These are phyloP conservation scores for Thelonectria rubi DNA, from an alignment of 2,329 filamentous ascomycete species.

Conservation along the genomic window DNA sequence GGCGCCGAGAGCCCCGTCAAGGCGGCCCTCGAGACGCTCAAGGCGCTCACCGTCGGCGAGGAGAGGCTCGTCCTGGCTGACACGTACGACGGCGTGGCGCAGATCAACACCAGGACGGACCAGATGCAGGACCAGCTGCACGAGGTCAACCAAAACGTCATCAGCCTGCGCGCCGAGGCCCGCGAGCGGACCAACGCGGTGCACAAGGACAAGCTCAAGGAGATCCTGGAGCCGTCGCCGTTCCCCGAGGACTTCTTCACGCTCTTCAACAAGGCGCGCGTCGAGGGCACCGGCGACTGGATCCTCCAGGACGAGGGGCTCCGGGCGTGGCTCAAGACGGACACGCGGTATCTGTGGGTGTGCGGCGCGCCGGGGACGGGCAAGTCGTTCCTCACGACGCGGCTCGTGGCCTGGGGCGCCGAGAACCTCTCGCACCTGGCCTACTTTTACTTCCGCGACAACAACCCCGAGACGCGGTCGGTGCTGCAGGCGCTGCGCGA, in stretches of 20 bases:
- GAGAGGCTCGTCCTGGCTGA: slow-evolving; percentile 55
- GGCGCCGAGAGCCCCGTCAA: slow-evolving; percentile 52
- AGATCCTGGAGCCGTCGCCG: slow-evolving; percentile 53
- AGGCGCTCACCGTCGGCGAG: slow-evolving; percentile 53
- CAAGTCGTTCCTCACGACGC: slow-evolving; percentile 56
- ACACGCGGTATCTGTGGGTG: slow-evolving; percentile 55
- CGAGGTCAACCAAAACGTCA: slow-evolving; percentile 48
- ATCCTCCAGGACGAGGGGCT: slow-evolving; percentile 52
- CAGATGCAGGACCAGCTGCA: slow-evolving; percentile 47
- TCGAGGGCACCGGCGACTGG: slow-evolving; percentile 58
- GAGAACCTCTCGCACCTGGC: slow-evolving; percentile 49
- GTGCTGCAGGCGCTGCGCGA: slow-evolving; percentile 56
- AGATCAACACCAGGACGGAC: slow-evolving; percentile 50
- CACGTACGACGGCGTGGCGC: slow-evolving; percentile 50
- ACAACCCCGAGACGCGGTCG: slow-evolving; percentile 56
- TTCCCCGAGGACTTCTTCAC: slow-evolving; percentile 54
- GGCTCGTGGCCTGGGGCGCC: slow-evolving; percentile 53
- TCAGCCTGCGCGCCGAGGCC: slow-evolving; percentile 47
- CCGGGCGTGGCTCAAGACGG: slow-evolving; percentile 50
- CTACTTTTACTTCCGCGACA: slow-evolving; percentile 60
- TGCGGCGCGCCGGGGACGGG: slow-evolving; percentile 56
- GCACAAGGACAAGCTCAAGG: slow-evolving; percentile 51
- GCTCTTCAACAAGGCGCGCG: slow-evolving; percentile 51
- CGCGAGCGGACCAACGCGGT: slow-evolving; percentile 45
- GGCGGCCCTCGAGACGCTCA: slow-evolving; percentile 51